phyloP scores from a whole-genome alignment of 2,329 filamentous ascomycete genomes.

The Podosphaera fusca region DNA sequence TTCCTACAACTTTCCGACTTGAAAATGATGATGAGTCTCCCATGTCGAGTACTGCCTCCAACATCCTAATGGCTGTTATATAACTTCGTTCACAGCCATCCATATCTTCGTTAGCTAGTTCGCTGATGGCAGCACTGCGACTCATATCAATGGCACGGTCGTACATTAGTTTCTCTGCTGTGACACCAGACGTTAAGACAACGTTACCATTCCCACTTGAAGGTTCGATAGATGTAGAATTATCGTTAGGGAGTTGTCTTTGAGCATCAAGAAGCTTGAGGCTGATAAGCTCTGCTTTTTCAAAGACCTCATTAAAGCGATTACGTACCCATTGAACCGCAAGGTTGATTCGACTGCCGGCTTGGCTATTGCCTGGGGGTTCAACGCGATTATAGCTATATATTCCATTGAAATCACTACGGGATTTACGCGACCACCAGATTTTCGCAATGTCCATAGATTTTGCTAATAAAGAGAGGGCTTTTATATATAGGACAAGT shows the following conservation, averaged over 20 bases:
- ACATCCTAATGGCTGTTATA: constrained; percentile 75
- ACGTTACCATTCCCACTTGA: constrained; percentile 49
- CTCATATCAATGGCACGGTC: constrained; percentile 96
- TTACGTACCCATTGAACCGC: constrained; percentile 88
- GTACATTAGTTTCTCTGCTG: constrained; percentile 94
- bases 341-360: constrained; percentile 52
- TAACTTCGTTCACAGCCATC: constrained; percentile 80
- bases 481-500: constrained; percentile 87
- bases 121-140: constrained; percentile 76
- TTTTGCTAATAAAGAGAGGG: constrained; percentile 68
- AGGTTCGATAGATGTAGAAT: constrained; percentile 37
- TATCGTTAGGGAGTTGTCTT: constrained; percentile 54
- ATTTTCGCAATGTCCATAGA: constrained; percentile 85
- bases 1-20: constrained; percentile 20
- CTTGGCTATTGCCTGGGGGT: constrained; percentile 19
- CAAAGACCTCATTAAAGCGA: constrained; percentile 89
- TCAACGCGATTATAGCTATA: constrained; percentile 20
- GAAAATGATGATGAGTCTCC: constrained; percentile 35
- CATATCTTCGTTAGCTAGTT: constrained; percentile 79
- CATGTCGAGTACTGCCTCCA: constrained; percentile 78
- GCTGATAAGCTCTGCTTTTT: constrained; percentile 89
- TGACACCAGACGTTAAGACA: constrained; percentile 66
- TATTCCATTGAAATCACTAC: constrained; percentile 30
- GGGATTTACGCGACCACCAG: constrained; percentile 71
- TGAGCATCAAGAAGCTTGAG: constrained; percentile 73